Percentiles rank a stretch among this genome's conserved stretches.
These are phyloP conservation scores for Gliomastix tumulicola DNA, from an alignment of 2,329 filamentous ascomycete species.

Conservation along the genomic window DNA sequence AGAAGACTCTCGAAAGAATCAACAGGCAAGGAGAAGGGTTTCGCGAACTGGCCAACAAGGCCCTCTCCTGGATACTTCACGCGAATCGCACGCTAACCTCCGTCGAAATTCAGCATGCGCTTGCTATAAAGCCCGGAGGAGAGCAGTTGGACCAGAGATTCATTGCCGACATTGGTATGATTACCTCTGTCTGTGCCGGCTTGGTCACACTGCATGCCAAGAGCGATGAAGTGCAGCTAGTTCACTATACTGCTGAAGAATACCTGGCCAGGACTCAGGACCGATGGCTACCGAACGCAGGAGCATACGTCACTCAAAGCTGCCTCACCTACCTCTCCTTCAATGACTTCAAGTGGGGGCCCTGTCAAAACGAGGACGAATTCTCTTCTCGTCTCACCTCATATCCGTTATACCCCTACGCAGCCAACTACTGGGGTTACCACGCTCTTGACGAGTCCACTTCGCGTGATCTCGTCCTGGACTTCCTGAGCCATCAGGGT, in stretches of 20 bases:
- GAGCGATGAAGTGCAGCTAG: constrained; percentile 27
- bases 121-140: constrained; percentile 22
- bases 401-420: background rate
- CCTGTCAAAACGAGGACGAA: constrained; percentile 4
- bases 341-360: constrained; percentile 1
- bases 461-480: background rate
- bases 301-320: constrained; percentile 7
- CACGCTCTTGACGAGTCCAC: background rate
- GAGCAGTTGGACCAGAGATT: constrained; percentile 22
- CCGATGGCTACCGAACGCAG: constrained; percentile 20
- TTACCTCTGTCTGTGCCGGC: constrained; percentile 29
- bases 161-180: constrained; percentile 16
- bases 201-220: constrained; percentile 29
- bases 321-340: constrained; percentile 8
- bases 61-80: constrained; percentile 29
- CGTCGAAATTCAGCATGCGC: constrained; percentile 29
- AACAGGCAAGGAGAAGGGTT: constrained; percentile 19
- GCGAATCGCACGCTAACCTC: constrained; percentile 21
- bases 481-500: background rate
- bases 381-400: background rate
- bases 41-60: constrained; percentile 22
- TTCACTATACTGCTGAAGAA: constrained; percentile 36
- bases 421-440: background rate
- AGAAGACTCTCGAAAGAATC: constrained; percentile 31
- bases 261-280: constrained; percentile 24